These are phyloP conservation scores for Fusarium vanettenii DNA, from an alignment of 2,329 filamentous ascomycete species.

Conservation along the genomic window DNA sequence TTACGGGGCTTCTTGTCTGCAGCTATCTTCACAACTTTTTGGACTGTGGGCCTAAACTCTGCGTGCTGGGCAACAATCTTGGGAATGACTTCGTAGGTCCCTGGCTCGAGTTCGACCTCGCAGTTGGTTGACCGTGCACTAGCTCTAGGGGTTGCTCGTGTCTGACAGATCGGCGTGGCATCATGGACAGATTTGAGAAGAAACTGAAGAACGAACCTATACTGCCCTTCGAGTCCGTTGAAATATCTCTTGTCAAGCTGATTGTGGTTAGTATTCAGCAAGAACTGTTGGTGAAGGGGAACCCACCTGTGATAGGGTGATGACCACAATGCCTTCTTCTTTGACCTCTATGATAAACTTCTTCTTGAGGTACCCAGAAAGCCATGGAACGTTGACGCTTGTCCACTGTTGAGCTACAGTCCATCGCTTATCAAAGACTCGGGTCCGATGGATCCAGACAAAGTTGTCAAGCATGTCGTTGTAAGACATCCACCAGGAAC, in stretches of 20 bases:
- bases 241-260: slow-evolving; percentile 61
- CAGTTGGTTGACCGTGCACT: slow-evolving; percentile 73
- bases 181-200: slow-evolving; percentile 47
- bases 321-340: slow-evolving; percentile 54
- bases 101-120: slow-evolving; percentile 77
- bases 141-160: slow-evolving; percentile 36
- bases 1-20: slow-evolving; percentile 68
- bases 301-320: slow-evolving; percentile 55
- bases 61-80: slow-evolving; percentile 70
- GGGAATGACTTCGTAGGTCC: slow-evolving; percentile 75
- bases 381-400: slow-evolving; percentile 56
- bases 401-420: slow-evolving; percentile 59
- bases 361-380: slow-evolving; percentile 57
- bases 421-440: slow-evolving; percentile 60
- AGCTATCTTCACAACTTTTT: slow-evolving; percentile 66
- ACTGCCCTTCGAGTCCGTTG: slow-evolving; percentile 57
- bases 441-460: slow-evolving; percentile 57
- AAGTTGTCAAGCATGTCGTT: slow-evolving; percentile 59
- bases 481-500: slow-evolving; percentile 62
- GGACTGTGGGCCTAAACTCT: slow-evolving; percentile 60
- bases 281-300: not conserved
- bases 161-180: slow-evolving; percentile 36
- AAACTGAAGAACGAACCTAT: slow-evolving; percentile 57
- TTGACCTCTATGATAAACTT: slow-evolving; percentile 58
- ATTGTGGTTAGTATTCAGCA: slow-evolving; percentile 8